These are phyloP conservation scores for Neurospora tetrasperma DNA, from an alignment of 495 filamentous ascomycete species.

Conservation along the genomic window DNA sequence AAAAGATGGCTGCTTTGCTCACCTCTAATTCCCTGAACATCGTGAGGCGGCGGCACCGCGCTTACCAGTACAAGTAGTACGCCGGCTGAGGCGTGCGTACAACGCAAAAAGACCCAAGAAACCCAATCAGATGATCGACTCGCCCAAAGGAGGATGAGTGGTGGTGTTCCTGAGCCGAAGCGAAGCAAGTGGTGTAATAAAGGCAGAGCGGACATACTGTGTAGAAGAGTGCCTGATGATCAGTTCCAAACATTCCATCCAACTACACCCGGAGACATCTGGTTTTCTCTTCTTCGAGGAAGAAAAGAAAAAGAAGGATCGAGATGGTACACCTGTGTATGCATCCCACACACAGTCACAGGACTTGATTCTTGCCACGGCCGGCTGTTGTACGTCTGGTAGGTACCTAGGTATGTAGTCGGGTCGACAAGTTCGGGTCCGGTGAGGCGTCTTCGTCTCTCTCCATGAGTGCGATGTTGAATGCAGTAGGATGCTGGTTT, in stretches of 20 bases:
- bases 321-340: background rate
- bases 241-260: background rate
- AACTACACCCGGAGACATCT: background rate
- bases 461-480: background rate
- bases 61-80: too few species aligned
- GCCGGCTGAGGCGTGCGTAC: too few species aligned
- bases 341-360: background rate
- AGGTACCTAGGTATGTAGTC: background rate
- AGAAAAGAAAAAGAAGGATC: background rate
- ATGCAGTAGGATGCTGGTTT: background rate
- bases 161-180: background rate
- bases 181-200: background rate
- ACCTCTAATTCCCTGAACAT: too few species aligned
- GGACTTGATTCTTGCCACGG: background rate
- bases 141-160: background rate
- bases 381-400: background rate
- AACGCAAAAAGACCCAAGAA: background rate
- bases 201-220: background rate
- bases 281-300: background rate
- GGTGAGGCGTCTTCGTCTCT: background rate
- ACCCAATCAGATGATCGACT: background rate
- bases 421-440: background rate
- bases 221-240: background rate
- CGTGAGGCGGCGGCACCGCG: too few species aligned
- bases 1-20: too few species aligned